Base-by-base conservation (phyloP, 1,284 basidiomycete genomes). In the Hymenochaete sp. region DNA sequence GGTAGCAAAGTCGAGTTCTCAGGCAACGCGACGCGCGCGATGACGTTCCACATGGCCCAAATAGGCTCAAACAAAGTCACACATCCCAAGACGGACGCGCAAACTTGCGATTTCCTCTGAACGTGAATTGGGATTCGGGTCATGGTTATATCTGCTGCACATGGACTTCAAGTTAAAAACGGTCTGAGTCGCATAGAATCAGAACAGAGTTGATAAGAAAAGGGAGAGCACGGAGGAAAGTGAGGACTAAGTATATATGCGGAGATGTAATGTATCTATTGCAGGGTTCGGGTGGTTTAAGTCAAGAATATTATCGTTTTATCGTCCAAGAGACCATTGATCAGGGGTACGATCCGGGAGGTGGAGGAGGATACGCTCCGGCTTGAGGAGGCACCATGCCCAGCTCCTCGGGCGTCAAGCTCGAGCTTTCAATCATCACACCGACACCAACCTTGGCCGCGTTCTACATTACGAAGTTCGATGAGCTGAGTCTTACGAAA, bases 401-500 rank as follows among this genome's bases (percentile, higher is more conserved):
- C 82, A 87, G 83, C 68, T 87, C 84, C 67, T 87, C 83, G 9
- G 82, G 82, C 19, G 80, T 80, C 65, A 87, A 64, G 52, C 67
- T 73, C 35, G 78, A 75, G 59, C 80, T 84, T 74, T 98, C 93
- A 56, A 98, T 88, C 85, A 92, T 91, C 62, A 98, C 87, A 65
- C 93, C 93, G 11, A 98, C 81, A 52, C 95, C 95, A 52, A 97
- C 86, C 68, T 93, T 93, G 44, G 89, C 85, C 32, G 89, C 72
- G 66, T 90, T 92, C 90, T 93, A 55, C 4, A 50, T 10, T 28
- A 32, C 33, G 32, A 28, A 42, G 43, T 38, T n/a, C 11, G 16
- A 14, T 25, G 21, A 14, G 26, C n/a, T 22, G 29, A 25, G n/a
- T 21, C 3, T 26, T 13, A 14, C 28, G 14, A 10, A 31, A 31